Percentiles rank a stretch among this genome's conserved stretches.
Conservation (phyloP, 352 stramenopile species). For the Phytopythium montanum region DNA sequence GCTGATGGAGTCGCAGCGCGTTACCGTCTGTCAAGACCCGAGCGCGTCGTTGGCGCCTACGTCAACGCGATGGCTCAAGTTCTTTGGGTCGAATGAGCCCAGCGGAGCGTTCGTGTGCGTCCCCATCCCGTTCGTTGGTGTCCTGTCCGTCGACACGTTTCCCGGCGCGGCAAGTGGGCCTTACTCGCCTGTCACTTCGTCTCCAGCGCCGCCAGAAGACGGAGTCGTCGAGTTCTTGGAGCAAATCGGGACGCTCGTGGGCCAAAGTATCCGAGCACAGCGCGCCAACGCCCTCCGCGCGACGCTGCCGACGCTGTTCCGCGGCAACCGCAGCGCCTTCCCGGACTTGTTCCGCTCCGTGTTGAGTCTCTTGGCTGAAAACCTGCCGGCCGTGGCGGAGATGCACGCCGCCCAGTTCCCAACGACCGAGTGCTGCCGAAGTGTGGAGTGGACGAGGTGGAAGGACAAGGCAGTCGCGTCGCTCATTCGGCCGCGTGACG, state of each 20-base stretch:
- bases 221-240: constrained; percentile 53
- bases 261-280: constrained; percentile 34
- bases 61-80: constrained; percentile 18
- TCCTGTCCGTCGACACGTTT: constrained; percentile 66
- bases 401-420: constrained; percentile 30
- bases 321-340: constrained; percentile 57
- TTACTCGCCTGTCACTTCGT: constrained; percentile 24
- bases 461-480: neutral
- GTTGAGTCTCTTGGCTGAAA: constrained; percentile 29
- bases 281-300: constrained; percentile 16
- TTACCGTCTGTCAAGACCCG: neutral
- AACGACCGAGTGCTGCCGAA: neutral
- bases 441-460: neutral
- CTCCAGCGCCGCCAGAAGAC: constrained; percentile 35
- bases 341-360: constrained; percentile 29
- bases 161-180: constrained; percentile 43
- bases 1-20: neutral
- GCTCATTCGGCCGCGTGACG: neutral
- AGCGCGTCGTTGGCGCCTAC: neutral
- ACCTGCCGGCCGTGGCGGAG: constrained; percentile 37
- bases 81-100: constrained; percentile 14
- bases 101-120: constrained; percentile 55
- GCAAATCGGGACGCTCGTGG: constrained; percentile 41
- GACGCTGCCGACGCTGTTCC: constrained; percentile 36
- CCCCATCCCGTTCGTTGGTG: constrained; percentile 64